Percentiles rank a stretch among this genome's conserved stretches.
Conservation (phyloP, 495 filamentous ascomycete species). For the Neurospora pannonica region DNA sequence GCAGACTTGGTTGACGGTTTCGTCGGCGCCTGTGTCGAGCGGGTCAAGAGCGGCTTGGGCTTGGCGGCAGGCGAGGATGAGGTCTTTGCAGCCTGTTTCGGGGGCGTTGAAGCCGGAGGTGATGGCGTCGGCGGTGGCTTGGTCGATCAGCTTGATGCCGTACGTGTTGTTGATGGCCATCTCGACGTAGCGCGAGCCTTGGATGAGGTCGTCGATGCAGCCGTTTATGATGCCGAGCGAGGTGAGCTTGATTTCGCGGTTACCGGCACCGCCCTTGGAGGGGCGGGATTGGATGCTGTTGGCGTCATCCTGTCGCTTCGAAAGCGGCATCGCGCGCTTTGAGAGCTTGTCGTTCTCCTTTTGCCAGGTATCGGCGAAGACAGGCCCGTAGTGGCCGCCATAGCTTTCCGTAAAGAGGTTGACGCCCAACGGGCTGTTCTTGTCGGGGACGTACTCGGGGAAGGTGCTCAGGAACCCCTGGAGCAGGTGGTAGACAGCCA, state of each 20-base stretch:
- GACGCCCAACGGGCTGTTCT: conserved; percentile 36
- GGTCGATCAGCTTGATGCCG: conserved; percentile 50
- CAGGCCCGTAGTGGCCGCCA: conserved; percentile 54
- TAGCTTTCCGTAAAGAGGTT: conserved; percentile 59
- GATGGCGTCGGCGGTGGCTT: conserved; percentile 27
- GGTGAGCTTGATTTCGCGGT: conserved; percentile 45
- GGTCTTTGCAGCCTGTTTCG: conserved; percentile 41
- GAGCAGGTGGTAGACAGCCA: conserved; percentile 59
- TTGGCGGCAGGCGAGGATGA: conserved; percentile 40
- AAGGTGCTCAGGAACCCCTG: conserved; percentile 58
- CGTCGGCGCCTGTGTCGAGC: conserved; percentile 31
- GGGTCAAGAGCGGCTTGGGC: conserved; percentile 35
- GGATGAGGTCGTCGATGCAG: conserved; percentile 64
- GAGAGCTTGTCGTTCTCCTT: conserved; percentile 39
- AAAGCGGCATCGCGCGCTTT: background rate
- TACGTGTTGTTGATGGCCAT: conserved; percentile 73
- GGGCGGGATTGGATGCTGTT: conserved; percentile 12
- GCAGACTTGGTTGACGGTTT: conserved; percentile 40
- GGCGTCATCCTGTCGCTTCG: conserved; percentile 20
- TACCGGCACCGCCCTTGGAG: conserved; percentile 36
- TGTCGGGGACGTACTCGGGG: conserved; percentile 52
- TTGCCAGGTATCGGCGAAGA: conserved; percentile 53
- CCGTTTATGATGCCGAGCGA: conserved; percentile 60
- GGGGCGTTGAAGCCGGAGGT: conserved; percentile 35
- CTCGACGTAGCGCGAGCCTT: conserved; percentile 55